These are phyloP conservation scores for Arthrobotrys entomopaga DNA, from an alignment of 2,329 filamentous ascomycete genomes.

Conservation along the genomic window DNA sequence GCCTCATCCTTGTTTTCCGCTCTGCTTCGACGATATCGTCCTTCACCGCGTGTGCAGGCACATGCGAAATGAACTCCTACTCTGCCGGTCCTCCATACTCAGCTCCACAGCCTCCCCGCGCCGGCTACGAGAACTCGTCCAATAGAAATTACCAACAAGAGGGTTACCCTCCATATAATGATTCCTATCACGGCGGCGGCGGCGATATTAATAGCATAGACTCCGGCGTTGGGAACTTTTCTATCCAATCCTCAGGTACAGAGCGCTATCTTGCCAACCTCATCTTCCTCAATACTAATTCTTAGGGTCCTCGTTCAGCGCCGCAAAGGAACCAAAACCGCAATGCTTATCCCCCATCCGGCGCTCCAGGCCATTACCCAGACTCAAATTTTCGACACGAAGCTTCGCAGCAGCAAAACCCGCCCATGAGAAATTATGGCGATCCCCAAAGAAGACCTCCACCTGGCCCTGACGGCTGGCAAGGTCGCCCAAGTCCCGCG, in stretches of 20 bases:
- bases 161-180: constrained; percentile 28
- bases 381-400: constrained; percentile 18
- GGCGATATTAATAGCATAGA: constrained; percentile 15
- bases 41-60: constrained; percentile 19
- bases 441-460: constrained; percentile 40
- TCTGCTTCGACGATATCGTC: background rate
- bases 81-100: constrained; percentile 3
- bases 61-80: constrained; percentile 18
- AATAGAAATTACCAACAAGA: constrained; percentile 24
- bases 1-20: background rate
- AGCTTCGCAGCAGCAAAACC: constrained; percentile 5
- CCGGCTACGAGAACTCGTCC: constrained; percentile 1
- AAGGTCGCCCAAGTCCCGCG: constrained; percentile 22
- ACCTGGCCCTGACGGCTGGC: constrained; percentile 46
- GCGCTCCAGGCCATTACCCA: constrained; percentile 8
- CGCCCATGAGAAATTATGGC: constrained; percentile 25
- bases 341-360: constrained; percentile 22
- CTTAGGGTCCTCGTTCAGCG: constrained; percentile 17
- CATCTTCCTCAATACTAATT: constrained; percentile 8
- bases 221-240: constrained; percentile 37
- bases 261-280: background rate
- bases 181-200: constrained; percentile 16
- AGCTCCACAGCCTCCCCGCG: background rate
- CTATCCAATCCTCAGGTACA: constrained; percentile 44
- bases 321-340: constrained; percentile 23